Percentiles rank a stretch among this genome's conserved stretches.
Conservation (phyloP, 306 rosid genomes). For the Cicer pinnatifidum region DNA sequence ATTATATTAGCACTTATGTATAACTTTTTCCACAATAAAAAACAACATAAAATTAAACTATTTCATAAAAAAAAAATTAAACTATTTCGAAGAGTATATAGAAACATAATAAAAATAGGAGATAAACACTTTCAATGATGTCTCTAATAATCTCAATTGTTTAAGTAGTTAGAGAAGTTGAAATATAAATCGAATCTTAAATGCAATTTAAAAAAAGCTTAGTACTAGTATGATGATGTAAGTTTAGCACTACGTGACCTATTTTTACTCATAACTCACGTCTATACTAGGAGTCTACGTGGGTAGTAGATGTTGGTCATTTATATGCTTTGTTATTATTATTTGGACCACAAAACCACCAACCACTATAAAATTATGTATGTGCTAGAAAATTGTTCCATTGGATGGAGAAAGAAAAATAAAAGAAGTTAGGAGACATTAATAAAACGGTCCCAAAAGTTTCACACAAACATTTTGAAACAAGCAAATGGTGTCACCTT, state of each 20-base stretch:
- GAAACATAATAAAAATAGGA: no score
- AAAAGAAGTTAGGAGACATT: constrained; percentile 37
- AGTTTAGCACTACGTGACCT: background rate
- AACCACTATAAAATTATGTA: constrained; percentile 36
- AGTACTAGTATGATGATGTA: no score
- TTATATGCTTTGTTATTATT: constrained; percentile 43
- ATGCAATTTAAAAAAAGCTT: no score
- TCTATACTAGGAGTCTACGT: constrained; percentile 5
- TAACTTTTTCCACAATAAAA: no score
- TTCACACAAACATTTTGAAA: constrained; percentile 39
- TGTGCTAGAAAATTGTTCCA: constrained; percentile 9
- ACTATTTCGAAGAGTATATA: no score
- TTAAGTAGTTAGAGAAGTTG: no score
- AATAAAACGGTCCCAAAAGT: constrained; percentile 61
- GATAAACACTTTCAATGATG: no score
- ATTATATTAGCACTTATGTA: no score
- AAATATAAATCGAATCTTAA: no score
- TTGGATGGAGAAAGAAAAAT: background rate
- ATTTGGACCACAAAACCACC: constrained; percentile 49
- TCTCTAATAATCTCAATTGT: no score
- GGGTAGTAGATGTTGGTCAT: constrained; percentile 41
- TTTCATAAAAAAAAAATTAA: no score
- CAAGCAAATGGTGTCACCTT: constrained; percentile 50
- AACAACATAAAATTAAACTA: no score
- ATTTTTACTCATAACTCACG: background rate